A percentile compares a stretch with the other conserved stretches of the same genome.
Conservation (phyloP, 257 asterid genomes). For the Nicotiana attenuata region DNA sequence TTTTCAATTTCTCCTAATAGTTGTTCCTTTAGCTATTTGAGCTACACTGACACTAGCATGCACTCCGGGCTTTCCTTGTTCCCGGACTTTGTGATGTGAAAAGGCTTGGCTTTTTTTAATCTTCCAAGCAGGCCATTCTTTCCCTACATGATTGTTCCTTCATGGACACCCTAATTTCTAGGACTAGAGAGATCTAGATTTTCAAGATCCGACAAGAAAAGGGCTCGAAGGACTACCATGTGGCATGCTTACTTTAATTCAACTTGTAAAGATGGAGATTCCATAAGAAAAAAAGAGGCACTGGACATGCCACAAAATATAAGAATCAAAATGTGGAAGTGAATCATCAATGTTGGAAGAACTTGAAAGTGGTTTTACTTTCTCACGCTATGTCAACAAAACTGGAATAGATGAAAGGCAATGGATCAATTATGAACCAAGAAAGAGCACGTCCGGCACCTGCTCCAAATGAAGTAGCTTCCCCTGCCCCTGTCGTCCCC, state of each 20-base stretch:
- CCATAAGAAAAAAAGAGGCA: neutral
- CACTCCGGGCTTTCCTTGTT: neutral
- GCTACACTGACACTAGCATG: neutral
- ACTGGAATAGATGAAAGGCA: neutral
- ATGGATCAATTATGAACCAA: neutral
- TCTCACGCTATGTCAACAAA: neutral
- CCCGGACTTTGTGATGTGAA: neutral
- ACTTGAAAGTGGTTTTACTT: neutral
- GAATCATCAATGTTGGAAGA: neutral
- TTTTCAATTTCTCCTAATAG: neutral
- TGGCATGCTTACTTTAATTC: neutral
- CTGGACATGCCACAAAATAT: neutral
- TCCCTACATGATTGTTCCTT: neutral
- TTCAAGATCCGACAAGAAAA: neutral
- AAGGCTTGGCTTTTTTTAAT: neutral
- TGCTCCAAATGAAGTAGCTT: too few relatives aligned
- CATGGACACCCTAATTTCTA: neutral
- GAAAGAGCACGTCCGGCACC: too few relatives aligned
- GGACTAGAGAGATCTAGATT: neutral
- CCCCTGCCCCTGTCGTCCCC: too few relatives aligned
- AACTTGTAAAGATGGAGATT: neutral
- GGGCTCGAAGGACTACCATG: neutral
- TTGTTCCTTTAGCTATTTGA: neutral
- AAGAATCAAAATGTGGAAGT: neutral
- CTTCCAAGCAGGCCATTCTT: neutral